A percentile compares a stretch with the other conserved stretches of the same genome.
Conservation (phyloP, 164 flowering plant species). For the Aristolochia contorta region DNA sequence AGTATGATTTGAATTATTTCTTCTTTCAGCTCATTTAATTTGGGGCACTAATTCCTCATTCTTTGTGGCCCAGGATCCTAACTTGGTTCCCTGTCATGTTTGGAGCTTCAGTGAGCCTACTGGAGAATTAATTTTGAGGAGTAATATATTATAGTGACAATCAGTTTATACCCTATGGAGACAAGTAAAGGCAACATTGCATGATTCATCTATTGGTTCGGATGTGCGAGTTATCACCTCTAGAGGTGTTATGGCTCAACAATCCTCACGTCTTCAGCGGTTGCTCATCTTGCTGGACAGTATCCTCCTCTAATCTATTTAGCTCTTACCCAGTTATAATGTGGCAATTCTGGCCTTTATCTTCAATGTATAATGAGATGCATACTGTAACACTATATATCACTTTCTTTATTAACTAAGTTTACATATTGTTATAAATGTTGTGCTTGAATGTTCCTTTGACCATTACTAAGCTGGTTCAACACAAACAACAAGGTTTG, state of each 20-base stretch:
- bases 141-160: too few relatives aligned
- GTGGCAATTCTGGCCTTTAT: background rate
- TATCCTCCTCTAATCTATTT: conserved; percentile 33
- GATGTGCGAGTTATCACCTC: conserved; percentile 16
- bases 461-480: conserved; percentile 64
- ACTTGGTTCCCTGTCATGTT: too few relatives aligned
- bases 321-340: background rate
- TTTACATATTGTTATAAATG: background rate
- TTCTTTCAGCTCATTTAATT: too few relatives aligned
- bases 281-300: conserved; percentile 82
- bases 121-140: too few relatives aligned
- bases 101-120: too few relatives aligned
- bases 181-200: background rate
- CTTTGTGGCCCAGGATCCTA: too few relatives aligned
- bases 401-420: background rate
- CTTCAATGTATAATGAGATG: background rate
- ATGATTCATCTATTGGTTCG: conserved; percentile 11
- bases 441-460: conserved; percentile 16
- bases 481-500: conserved; percentile 78
- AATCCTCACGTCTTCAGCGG: conserved; percentile 87
- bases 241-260: conserved; percentile 60
- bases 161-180: too few relatives aligned
- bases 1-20: too few relatives aligned
- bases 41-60: too few relatives aligned
- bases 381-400: background rate